Evolutionary conservation across 176 grass and related monocot species (phyloP), one percentile per base, ranked within the genome.

Genomic region (Neostapfia colusana): DNA sequence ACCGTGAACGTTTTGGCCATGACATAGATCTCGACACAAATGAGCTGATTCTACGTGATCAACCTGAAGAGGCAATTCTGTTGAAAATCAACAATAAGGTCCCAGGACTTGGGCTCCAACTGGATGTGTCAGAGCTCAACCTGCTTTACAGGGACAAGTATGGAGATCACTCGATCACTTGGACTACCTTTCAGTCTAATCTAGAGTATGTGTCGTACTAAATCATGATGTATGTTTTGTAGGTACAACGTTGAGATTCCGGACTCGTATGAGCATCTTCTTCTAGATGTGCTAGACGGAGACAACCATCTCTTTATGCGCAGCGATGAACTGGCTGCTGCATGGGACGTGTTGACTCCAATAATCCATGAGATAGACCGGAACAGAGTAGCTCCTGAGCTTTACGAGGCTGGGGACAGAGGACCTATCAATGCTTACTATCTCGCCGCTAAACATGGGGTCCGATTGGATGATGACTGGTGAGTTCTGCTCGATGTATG

Each of bases 81-180:
- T 35, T 97, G 60, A 97, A 93, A 79, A 86, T 97, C 50, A 97
- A 97, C 75, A 97, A 97, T 68, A 97, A 97, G 76, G 71, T 97
- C 36, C 94, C 94, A 13, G 94, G 94, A 31, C 88, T 97, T 59
- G 94, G 91, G 45, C 82, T 97, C 67, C 81, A 91, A 57, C 49
- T 97, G 76, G 94, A 97, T 83, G 91, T 91, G 79, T 97, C 94
- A 66, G 90, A 97, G 79, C 86, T 97, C 25, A 97, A 97, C 85
- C 72, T 97, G 76, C 94, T 97, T 84, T 97, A 93, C 74, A 81
- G 86, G 34, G 88, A 97, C 54, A 97, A 79, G 94, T 97, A 89
- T 77, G 67, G 44, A 14, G n/a, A 16, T 67, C 17, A 17, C 14
- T 25, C 41, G 9, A 6, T 66, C 8, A 16, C 23, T 44, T 55